A percentile compares a stretch with the other conserved stretches of the same genome.
Conservation (phyloP, 257 asterid genomes). For the Echites panduratus region DNA sequence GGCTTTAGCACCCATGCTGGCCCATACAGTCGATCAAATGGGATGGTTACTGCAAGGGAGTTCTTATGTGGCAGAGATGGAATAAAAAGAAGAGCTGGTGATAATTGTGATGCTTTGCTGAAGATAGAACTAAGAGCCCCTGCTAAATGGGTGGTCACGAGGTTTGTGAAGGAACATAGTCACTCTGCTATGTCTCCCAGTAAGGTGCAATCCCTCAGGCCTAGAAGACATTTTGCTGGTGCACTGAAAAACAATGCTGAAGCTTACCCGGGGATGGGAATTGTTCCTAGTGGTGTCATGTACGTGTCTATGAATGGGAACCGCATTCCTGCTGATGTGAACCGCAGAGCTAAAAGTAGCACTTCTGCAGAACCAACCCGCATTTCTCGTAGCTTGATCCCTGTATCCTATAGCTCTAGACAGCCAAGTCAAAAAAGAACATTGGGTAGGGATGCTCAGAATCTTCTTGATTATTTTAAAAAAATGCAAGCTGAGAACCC, state of each 20-base stretch:
- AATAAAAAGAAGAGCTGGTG: constrained; percentile 43
- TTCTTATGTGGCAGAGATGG: constrained; percentile 52
- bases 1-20: constrained; percentile 49
- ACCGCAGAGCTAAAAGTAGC: constrained; percentile 34
- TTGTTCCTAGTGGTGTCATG: constrained; percentile 76
- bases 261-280: constrained; percentile 34
- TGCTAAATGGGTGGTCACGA: constrained; percentile 64
- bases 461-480: constrained; percentile 80
- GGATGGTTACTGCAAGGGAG: constrained; percentile 29
- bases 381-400: constrained; percentile 25
- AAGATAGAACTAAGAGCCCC: constrained; percentile 46
- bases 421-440: constrained; percentile 42
- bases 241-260: constrained; percentile 37
- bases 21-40: constrained; percentile 31
- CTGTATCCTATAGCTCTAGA: constrained; percentile 31
- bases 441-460: constrained; percentile 80
- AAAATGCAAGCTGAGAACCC: constrained; percentile 93
- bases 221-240: constrained; percentile 52
- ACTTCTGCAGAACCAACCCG: constrained; percentile 34
- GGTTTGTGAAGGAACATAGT: constrained; percentile 60
- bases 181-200: constrained; percentile 38
- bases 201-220: constrained; percentile 50
- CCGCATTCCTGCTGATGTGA: constrained; percentile 32
- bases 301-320: constrained; percentile 65
- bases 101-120: constrained; percentile 68